Evolutionary conservation across 2,329 filamentous ascomycete species (phyloP).

Genomic region (Arthroderma uncinatum): DNA sequence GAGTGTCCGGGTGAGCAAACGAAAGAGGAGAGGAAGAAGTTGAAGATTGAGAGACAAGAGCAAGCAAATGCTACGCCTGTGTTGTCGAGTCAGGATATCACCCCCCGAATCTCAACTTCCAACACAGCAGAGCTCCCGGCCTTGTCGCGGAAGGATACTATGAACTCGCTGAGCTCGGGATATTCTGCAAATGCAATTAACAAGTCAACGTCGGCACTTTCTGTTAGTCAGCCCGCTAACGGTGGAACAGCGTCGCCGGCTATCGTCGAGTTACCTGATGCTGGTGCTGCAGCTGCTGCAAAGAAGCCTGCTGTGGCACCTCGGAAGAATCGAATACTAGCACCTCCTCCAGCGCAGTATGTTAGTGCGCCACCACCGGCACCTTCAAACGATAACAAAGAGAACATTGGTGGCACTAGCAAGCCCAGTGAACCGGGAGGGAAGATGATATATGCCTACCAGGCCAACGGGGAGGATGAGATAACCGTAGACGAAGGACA

Average conservation of each 20-base stretch:
- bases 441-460: slow-evolving; percentile 83
- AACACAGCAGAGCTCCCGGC: slow-evolving; percentile 50
- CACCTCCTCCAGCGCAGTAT: slow-evolving; percentile 76
- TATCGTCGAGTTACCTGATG: background rate
- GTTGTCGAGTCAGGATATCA: slow-evolving; percentile 22
- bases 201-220: slow-evolving; percentile 58
- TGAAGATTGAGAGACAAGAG: slow-evolving; percentile 76
- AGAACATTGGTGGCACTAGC: slow-evolving; percentile 1
- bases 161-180: slow-evolving; percentile 80
- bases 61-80: slow-evolving; percentile 50
- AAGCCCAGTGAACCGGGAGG: slow-evolving; percentile 51
- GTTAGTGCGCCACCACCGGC: slow-evolving; percentile 51
- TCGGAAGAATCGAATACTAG: slow-evolving; percentile 63
- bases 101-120: slow-evolving; percentile 22
- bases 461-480: slow-evolving; percentile 70
- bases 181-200: slow-evolving; percentile 64
- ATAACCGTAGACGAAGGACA: slow-evolving; percentile 67
- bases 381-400: slow-evolving; percentile 6
- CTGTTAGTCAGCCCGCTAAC: slow-evolving; percentile 41
- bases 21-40: slow-evolving; percentile 91
- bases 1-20: slow-evolving; percentile 87
- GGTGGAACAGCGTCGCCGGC: slow-evolving; percentile 28
- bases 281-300: slow-evolving; percentile 21
- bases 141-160: slow-evolving; percentile 71
- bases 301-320: slow-evolving; percentile 26